These are phyloP conservation scores for Trichothecium roseum DNA, from an alignment of 2,329 filamentous ascomycete genomes.

Conservation along the genomic window DNA sequence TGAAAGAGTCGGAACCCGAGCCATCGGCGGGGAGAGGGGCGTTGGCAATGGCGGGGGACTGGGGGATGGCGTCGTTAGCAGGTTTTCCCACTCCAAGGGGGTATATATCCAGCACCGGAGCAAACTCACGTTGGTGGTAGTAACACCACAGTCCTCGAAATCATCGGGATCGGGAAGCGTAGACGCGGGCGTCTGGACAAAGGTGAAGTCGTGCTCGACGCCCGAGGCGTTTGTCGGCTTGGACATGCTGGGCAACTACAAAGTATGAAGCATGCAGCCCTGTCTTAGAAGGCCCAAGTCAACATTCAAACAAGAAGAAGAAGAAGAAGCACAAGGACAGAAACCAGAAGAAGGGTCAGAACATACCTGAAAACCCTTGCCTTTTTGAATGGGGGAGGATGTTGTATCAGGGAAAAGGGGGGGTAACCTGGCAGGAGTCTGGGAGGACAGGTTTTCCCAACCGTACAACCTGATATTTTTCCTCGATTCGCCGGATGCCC, in stretches of 20 bases:
- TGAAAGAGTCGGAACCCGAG: slow-evolving; percentile 76
- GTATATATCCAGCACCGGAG: neutral
- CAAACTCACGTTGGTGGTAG: slow-evolving; percentile 28
- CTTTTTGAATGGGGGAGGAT: too few relatives aligned
- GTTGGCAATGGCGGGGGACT: slow-evolving; percentile 72
- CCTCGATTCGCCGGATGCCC: too few relatives aligned
- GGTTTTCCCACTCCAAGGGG: neutral
- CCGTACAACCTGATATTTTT: too few relatives aligned
- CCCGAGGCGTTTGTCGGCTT: slow-evolving; percentile 17
- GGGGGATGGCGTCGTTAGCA: slow-evolving; percentile 3
- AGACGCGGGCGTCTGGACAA: slow-evolving; percentile 29
- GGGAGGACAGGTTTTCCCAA: too few relatives aligned
- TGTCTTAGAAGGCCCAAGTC: too few relatives aligned
- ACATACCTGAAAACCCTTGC: too few relatives aligned
- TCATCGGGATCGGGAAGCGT: slow-evolving; percentile 51
- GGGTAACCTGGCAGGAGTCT: too few relatives aligned
- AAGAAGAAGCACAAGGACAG: too few relatives aligned
- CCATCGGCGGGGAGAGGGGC: slow-evolving; percentile 85
- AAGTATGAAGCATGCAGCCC: too few relatives aligned
- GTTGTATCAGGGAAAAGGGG: too few relatives aligned
- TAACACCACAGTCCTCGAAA: slow-evolving; percentile 49
- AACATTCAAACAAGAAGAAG: too few relatives aligned
- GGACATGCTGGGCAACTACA: slow-evolving; percentile 16
- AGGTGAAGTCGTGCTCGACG: slow-evolving; percentile 27
- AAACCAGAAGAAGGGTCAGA: too few relatives aligned